phyloP scores from a whole-genome alignment of 2,329 filamentous ascomycete genomes.

The Gnomoniopsis smithogilvyi region DNA sequence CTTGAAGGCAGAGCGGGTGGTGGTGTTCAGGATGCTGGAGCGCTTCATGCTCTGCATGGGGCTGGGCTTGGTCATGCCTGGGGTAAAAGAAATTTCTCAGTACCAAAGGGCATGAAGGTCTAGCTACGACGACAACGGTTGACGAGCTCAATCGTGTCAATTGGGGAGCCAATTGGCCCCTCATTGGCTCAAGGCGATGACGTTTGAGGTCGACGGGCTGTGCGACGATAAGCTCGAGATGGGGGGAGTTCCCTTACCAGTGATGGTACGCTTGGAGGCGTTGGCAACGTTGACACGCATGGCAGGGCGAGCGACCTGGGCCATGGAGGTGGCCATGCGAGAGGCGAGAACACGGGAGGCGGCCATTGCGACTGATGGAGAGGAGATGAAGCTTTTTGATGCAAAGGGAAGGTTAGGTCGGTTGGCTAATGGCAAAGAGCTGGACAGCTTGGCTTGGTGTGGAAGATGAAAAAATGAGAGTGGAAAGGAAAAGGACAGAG shows the following conservation, averaged over 20 bases:
- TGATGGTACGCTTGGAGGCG: conserved; percentile 73
- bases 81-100: conserved; percentile 23
- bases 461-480: conserved; percentile 22
- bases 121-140: conserved; percentile 1
- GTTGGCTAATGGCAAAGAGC: conserved; percentile 18
- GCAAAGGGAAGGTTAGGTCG: conserved; percentile 26
- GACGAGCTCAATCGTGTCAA: conserved; percentile 1
- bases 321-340: conserved; percentile 74
- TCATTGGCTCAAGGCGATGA: conserved; percentile 12
- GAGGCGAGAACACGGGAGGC: conserved; percentile 73
- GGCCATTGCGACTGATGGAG: conserved; percentile 69
- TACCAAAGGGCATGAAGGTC: conserved; percentile 2
- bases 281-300: conserved; percentile 60
- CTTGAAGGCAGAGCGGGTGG: conserved; percentile 61
- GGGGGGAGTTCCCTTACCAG: conserved; percentile 53
- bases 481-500: conserved; percentile 27
- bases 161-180: conserved; percentile 29
- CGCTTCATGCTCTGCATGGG: conserved; percentile 75
- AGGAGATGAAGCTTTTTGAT: conserved; percentile 42
- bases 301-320: conserved; percentile 76
- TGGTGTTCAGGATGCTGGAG: conserved; percentile 66
- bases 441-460: conserved; percentile 26
- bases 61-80: conserved; percentile 54
- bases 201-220: conserved; percentile 16
- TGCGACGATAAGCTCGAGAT: conserved; percentile 18